phyloP scores from a whole-genome alignment of 192 early-diverging fungal species.

The Lunasporangiospora selenospora region DNA sequence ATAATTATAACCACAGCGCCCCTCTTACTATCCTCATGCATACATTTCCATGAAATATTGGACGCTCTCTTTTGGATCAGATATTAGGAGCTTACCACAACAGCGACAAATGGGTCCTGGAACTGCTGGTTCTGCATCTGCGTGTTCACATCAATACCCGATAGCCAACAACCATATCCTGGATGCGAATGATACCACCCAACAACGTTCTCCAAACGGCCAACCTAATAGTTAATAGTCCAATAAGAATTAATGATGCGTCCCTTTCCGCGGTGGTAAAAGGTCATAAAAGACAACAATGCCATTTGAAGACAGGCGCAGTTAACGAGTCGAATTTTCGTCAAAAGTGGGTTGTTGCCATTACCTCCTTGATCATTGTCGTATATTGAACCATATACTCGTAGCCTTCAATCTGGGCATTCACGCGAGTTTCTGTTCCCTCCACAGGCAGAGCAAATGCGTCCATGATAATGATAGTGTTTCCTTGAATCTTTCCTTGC shows the following conservation, averaged over 20 bases:
- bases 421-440: constrained; percentile 97
- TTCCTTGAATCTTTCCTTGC: constrained; percentile 91
- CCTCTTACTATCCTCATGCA: neutral
- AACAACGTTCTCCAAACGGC: constrained; percentile 89
- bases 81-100: constrained; percentile 93
- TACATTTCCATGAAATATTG: neutral
- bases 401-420: constrained; percentile 89
- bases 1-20: neutral
- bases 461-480: constrained; percentile 95
- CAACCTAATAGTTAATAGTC: no score
- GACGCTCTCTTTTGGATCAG: no score
- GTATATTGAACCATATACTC: constrained; percentile 98
- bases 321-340: no score
- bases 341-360: no score
- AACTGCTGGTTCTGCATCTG: constrained; percentile 96
- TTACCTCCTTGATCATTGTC: constrained; percentile 79
- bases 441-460: constrained; percentile 98
- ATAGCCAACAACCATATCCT: constrained; percentile 99
- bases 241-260: no score
- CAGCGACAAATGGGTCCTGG: constrained; percentile 94
- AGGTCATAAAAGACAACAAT: no score
- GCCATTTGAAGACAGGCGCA: neutral
- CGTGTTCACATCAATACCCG: constrained; percentile 97
- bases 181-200: constrained; percentile 99
- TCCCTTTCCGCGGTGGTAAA: no score